Base-by-base conservation (phyloP, 2,329 filamentous ascomycete species). In the Dryadomyces sulphureus region DNA sequence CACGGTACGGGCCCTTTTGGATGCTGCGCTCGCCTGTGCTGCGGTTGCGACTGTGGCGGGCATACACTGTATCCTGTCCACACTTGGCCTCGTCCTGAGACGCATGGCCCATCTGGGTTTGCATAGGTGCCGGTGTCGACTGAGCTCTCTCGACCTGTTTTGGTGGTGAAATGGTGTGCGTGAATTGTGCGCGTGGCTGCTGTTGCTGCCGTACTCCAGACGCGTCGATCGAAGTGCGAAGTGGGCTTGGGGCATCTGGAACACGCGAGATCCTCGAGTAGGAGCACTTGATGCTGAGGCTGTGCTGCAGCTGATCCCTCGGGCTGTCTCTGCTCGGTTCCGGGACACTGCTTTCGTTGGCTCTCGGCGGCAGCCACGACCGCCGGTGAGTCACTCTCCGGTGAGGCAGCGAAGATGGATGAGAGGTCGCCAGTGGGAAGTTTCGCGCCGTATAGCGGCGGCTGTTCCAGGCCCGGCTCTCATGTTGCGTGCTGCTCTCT, bases 1-100 rank as follows among this genome's bases (percentile, higher is more conserved):
- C 62, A 1, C 72, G 68, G 49, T 70, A 76, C 8, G 68, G 70
- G 12, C 58, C 56, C 25, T 59, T 53, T 6, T 50, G 41, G 38
- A 46, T 14, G 25, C 55, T 21, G 50, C 55, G 41, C 17, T 57
- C 56, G 32, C 60, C 62, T 36, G 58, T 54, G 50, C 65, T 69
- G 35, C 60, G 58, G 50, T 65, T 63, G 19, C 64, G 60, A 43
- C 55, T 45, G 45, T 68, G 66, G 6, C 52, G 46, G n/a, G 52
- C 48, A 4, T 61, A 62, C 36, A 62, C 57, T 1, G 57, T 55
- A 12, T 62, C 55, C 1, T 60, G 58, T 32, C n/a, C n/a, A n/a
- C n/a, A n/a, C n/a, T n/a, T n/a, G n/a, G n/a, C n/a, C n/a, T n/a
- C n/a, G n/a, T n/a, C n/a, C n/a, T n/a, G n/a, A n/a, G n/a, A n/a